Percentiles rank a stretch among this genome's conserved stretches.
These are phyloP conservation scores for Hypoxylon fragiforme DNA, from an alignment of 495 filamentous ascomycete genomes.

Conservation along the genomic window DNA sequence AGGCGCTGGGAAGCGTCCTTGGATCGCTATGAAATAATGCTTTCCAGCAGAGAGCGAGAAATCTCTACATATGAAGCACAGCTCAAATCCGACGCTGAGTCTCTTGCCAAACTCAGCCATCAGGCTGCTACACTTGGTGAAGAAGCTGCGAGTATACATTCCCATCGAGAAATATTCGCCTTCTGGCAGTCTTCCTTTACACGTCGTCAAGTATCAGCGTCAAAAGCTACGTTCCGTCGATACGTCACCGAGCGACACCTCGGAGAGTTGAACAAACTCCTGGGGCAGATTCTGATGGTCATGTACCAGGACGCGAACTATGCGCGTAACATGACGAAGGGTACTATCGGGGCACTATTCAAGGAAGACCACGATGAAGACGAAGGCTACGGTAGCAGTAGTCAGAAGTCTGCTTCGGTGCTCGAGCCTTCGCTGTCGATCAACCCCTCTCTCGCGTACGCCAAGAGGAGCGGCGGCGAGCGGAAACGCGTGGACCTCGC, in stretches of 20 bases:
- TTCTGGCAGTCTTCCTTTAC: conserved; percentile 37
- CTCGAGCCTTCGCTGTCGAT: conserved; percentile 29
- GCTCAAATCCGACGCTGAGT: conserved; percentile 13
- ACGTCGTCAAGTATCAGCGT: conserved; percentile 19
- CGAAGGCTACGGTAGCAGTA: background rate
- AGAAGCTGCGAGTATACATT: conserved; percentile 10
- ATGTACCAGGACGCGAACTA: conserved; percentile 38
- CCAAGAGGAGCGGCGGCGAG: conserved; percentile 41
- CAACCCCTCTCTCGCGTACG: conserved; percentile 28
- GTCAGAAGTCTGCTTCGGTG: background rate
- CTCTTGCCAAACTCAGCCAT: background rate
- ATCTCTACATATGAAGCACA: conserved; percentile 2
- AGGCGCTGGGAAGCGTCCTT: conserved; percentile 1
- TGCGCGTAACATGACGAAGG: conserved; percentile 26
- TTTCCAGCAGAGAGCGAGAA: conserved; percentile 1
- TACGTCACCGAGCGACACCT: conserved; percentile 29
- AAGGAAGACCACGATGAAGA: background rate
- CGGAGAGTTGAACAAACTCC: conserved; percentile 35
- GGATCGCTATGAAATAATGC: background rate
- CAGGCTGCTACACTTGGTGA: background rate
- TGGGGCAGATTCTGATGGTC: conserved; percentile 31
- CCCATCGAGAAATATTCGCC: conserved; percentile 26
- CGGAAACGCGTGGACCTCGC: conserved; percentile 43
- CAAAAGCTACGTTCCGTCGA: conserved; percentile 28
- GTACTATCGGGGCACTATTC: conserved; percentile 31